phyloP scores from a whole-genome alignment of 2,329 filamentous ascomycete species.

The Colletotrichum orchidophilum region DNA sequence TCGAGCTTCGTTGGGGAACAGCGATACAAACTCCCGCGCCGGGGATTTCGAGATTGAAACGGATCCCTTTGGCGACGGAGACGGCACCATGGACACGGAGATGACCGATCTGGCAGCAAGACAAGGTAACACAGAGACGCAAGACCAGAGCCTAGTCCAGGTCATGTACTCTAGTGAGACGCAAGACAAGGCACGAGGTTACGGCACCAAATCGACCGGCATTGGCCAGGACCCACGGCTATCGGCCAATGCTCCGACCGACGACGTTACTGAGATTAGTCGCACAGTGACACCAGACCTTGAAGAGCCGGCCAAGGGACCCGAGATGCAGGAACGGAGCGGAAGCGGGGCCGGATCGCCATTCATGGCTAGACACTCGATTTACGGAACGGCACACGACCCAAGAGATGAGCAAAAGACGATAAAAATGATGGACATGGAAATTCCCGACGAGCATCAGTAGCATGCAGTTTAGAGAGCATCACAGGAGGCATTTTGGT shows the following conservation, averaged over 20 bases:
- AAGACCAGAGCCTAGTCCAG: not conserved
- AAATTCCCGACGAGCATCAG: constrained; percentile 41
- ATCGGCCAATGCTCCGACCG: constrained; percentile 24
- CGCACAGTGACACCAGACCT: constrained; percentile 33
- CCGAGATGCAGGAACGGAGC: constrained; percentile 57
- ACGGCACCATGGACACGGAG: constrained; percentile 39
- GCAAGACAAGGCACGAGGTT: constrained; percentile 33
- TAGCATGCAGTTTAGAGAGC: constrained; percentile 23
- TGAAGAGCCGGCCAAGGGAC: constrained; percentile 39
- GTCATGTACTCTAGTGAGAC: constrained; percentile 19
- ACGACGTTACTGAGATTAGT: constrained; percentile 33
- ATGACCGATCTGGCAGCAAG: constrained; percentile 37
- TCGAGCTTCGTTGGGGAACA: constrained; percentile 51
- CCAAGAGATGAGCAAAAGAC: constrained; percentile 34
- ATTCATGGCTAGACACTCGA: constrained; percentile 38
- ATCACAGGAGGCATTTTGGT: not conserved
- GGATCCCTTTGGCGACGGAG: constrained; percentile 40
- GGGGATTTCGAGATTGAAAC: constrained; percentile 33
- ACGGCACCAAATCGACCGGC: constrained; percentile 19
- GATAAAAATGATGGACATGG: constrained; percentile 50
- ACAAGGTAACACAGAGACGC: not conserved
- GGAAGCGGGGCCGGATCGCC: constrained; percentile 36
- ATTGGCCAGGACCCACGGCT: constrained; percentile 29
- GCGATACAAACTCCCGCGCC: constrained; percentile 29
- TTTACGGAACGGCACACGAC: constrained; percentile 15